These are phyloP conservation scores for Rhizopus delemar DNA, from an alignment of 371 early-diverging fungal species.

Conservation along the genomic window DNA sequence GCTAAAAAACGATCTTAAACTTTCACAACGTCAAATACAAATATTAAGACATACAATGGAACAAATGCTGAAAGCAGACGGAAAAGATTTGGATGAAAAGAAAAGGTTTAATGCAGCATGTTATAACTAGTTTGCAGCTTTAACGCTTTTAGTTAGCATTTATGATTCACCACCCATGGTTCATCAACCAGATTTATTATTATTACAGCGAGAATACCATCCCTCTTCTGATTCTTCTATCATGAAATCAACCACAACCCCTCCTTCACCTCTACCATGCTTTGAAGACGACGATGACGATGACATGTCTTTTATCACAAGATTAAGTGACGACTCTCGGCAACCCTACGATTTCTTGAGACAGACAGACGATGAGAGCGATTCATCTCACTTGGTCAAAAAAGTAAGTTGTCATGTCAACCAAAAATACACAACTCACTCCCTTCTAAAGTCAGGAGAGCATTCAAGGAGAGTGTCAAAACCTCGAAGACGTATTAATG, in stretches of 20 bases:
- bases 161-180: neutral
- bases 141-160: no score
- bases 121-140: no score
- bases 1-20: slow-evolving; percentile 25
- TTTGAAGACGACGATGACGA: neutral
- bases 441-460: slow-evolving; percentile 13
- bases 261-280: slow-evolving; percentile 23
- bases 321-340: slow-evolving; percentile 3
- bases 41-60: slow-evolving; percentile 43
- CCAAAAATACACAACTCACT: neutral
- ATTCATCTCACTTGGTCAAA: neutral
- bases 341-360: neutral
- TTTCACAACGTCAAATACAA: slow-evolving; percentile 35
- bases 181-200: neutral
- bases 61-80: slow-evolving; percentile 36
- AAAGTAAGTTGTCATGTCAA: slow-evolving; percentile 5
- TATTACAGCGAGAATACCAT: neutral
- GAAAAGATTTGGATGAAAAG: slow-evolving; percentile 16
- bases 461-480: slow-evolving; percentile 14
- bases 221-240: neutral
- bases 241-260: slow-evolving; percentile 9
- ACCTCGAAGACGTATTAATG: slow-evolving; percentile 21
- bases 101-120: slow-evolving; percentile 4
- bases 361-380: slow-evolving; percentile 2
- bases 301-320: neutral